phyloP scores from a whole-genome alignment of 2,329 filamentous ascomycete genomes.

The Cladosporium sp. region DNA sequence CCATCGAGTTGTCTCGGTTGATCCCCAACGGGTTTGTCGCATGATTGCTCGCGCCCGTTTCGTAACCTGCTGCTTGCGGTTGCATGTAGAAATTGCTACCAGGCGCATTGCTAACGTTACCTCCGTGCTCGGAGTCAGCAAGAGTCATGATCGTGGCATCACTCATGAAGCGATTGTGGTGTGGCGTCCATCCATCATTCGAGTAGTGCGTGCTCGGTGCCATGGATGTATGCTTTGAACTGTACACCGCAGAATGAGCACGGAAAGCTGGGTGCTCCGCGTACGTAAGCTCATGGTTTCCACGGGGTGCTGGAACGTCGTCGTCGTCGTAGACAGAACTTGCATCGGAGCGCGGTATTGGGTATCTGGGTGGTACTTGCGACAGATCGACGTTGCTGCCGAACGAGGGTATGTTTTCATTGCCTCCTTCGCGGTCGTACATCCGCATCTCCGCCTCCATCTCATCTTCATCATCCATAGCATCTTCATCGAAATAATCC shows the following conservation, averaged over 20 bases:
- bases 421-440: neutral
- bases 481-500: constrained; percentile 35
- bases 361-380: constrained; percentile 6
- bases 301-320: constrained; percentile 9
- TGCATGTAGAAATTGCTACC: constrained; percentile 20
- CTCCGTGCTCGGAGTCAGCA: constrained; percentile 3
- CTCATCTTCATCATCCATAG: constrained; percentile 44
- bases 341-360: constrained; percentile 44
- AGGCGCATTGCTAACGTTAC: constrained; percentile 11
- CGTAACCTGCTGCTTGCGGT: constrained; percentile 19
- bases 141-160: constrained; percentile 12
- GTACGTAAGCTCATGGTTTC: constrained; percentile 25
- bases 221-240: constrained; percentile 6
- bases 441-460: constrained; percentile 35
- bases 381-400: neutral
- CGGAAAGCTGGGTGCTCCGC: constrained; percentile 29
- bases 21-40: neutral
- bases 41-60: neutral
- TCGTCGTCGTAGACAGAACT: constrained; percentile 54
- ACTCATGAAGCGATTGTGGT: constrained; percentile 9
- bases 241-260: constrained; percentile 23
- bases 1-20: neutral
- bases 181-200: constrained; percentile 3
- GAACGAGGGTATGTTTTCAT: neutral
- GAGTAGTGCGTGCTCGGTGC: constrained; percentile 5